phyloP scores from a whole-genome alignment of 148 eudicot genomes.

The Spergularia marina region DNA sequence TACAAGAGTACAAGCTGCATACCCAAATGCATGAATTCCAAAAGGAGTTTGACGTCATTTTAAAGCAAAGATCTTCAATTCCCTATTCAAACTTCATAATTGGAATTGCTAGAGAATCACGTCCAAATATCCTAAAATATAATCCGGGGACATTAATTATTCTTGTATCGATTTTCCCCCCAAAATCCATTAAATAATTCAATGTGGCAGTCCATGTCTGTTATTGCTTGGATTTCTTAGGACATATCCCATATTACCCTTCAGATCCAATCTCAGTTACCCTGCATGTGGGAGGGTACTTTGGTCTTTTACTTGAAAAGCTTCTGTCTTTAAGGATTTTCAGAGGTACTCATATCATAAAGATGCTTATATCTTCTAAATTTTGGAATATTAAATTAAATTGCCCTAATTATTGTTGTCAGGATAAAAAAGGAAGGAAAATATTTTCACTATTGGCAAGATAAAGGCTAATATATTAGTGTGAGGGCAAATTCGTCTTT shows the following conservation, averaged over 20 bases:
- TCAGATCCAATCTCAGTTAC: constrained; percentile 8
- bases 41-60: constrained; percentile 21
- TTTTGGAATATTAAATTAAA: not conserved
- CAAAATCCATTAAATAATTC: constrained; percentile 10
- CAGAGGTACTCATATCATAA: not conserved
- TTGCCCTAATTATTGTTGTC: not conserved
- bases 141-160: constrained; percentile 21
- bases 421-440: not conserved
- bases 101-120: constrained; percentile 22
- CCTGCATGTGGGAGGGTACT: too few relatives aligned
- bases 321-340: too few relatives aligned
- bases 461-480: not conserved
- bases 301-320: too few relatives aligned
- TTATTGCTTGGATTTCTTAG: constrained; percentile 19
- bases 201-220: constrained; percentile 25
- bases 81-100: constrained; percentile 29
- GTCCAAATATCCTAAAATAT: constrained; percentile 8
- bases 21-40: not conserved
- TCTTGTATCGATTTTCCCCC: constrained; percentile 19
- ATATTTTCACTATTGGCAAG: not conserved
- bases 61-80: constrained; percentile 23
- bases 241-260: constrained; percentile 9
- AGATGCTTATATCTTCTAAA: not conserved
- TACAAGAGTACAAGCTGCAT: constrained; percentile 2
- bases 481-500: too few relatives aligned